Base-by-base conservation (phyloP, 2,329 filamentous ascomycete species). In the Orbilia quercus region DNA sequence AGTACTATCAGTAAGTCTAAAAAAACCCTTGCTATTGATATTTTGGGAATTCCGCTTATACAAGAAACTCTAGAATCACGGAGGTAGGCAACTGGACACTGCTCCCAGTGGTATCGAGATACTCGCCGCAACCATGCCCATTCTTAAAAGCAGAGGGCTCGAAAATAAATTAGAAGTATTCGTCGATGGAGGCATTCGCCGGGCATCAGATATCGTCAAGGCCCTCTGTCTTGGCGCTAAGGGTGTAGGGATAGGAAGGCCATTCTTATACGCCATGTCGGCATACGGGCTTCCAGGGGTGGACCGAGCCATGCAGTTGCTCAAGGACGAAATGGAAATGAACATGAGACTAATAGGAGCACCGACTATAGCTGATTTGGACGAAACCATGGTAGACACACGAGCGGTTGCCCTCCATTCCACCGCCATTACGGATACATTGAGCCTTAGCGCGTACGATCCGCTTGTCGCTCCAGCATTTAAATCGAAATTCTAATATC, bases 301-400 rank as follows among this genome's bases (percentile, higher is more conserved):
- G 18, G 91, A 96, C 79, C 87, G 91, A 34, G 95, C 95, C 31
- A 96, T 98, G 90, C 90, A 92, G 81, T 83, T 96, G 69, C 85
- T 96, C 77, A 92, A 91, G 83, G 95, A 98, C 79, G 95, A 99
- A 85, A 91, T 99, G 87, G 92, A 96, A 83, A 98, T 98, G 94
- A 95, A 94, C 79, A 98, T 99, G 95, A 88, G 95, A 5, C 83
- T 99, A 75, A 92, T 99, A 77, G 95, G 95, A 7, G 91, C 88
- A 70, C 86, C 85, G 18, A 88, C 82, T 72, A 81, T 99, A 31
- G 87, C 88, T 36, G 88, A 99, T 77, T 82, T 99, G 75, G 91
- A 90, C 75, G 90, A 93, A 0, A 88, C 88, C 23, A 82, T 99
- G 80, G 81, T 99, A 18, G 95, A 99, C 80, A 86, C 87, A 0